Evolutionary conservation across 805 yeast species (phyloP).

Genomic region (Danielozyma ontarioensis): DNA sequence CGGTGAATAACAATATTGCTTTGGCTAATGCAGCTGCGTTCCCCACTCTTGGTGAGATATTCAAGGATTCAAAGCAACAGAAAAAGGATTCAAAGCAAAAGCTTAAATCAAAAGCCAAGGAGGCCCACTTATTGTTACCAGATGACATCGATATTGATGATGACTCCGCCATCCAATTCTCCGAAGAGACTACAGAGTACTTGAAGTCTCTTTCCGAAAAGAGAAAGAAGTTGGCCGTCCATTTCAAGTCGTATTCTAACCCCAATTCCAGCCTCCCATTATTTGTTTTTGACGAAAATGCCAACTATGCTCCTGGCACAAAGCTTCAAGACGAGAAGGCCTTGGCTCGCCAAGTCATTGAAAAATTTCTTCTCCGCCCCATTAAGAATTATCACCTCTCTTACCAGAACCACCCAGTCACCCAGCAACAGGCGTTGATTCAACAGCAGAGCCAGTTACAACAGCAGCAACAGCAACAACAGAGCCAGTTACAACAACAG

Average conservation of each 20-base stretch:
- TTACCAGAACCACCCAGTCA: constrained; percentile 38
- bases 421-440: constrained; percentile 20
- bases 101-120: constrained; percentile 26
- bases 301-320: constrained; percentile 22
- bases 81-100: constrained; percentile 24
- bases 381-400: constrained; percentile 42
- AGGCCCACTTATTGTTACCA: constrained; percentile 29
- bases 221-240: constrained; percentile 35
- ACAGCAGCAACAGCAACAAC: constrained; percentile 26
- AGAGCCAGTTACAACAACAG: constrained; percentile 14
- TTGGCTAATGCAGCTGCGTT: constrained; percentile 50
- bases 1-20: constrained; percentile 27
- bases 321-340: constrained; percentile 32
- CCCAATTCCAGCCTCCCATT: constrained; percentile 32
- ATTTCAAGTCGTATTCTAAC: constrained; percentile 26
- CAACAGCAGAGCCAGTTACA: constrained; percentile 28
- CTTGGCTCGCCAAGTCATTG: constrained; percentile 37
- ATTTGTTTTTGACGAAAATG: constrained; percentile 41
- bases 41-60: constrained; percentile 52
- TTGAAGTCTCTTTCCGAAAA: constrained; percentile 34
- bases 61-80: constrained; percentile 31
- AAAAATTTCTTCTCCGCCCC: constrained; percentile 34
- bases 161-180: constrained; percentile 40
- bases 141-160: constrained; percentile 49
- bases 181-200: constrained; percentile 42